phyloP scores from a whole-genome alignment of 495 filamentous ascomycete genomes.

The Neurospora pannonica region DNA sequence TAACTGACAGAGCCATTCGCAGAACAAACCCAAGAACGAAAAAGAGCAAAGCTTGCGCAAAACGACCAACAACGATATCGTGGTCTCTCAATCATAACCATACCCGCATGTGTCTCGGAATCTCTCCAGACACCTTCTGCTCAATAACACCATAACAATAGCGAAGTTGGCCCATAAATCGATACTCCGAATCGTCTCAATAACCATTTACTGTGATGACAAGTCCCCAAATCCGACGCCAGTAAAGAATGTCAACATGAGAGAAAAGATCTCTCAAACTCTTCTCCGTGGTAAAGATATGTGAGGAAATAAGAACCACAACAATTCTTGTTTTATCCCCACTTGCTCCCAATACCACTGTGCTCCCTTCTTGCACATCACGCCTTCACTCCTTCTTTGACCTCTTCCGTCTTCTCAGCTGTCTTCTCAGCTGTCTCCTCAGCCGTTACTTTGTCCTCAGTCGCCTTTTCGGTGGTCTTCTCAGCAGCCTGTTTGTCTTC shows the following conservation, averaged over 20 bases:
- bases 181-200: background rate
- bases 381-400: background rate
- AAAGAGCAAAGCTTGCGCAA: background rate
- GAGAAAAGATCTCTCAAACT: background rate
- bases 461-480: background rate
- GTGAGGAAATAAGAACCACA: background rate
- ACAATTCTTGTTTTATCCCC: background rate
- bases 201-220: background rate
- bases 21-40: background rate
- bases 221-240: background rate
- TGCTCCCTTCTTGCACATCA: background rate
- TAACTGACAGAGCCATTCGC: background rate
- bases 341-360: background rate
- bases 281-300: background rate
- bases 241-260: background rate
- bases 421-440: background rate
- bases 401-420: background rate
- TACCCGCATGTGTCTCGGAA: background rate
- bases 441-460: constrained; percentile 1
- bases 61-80: background rate
- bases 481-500: background rate
- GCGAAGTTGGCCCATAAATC: background rate
- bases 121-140: background rate
- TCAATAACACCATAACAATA: background rate
- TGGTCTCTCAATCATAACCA: background rate